These are phyloP conservation scores for Medicago lupulina DNA, from an alignment of 306 rosid species.

Conservation along the genomic window DNA sequence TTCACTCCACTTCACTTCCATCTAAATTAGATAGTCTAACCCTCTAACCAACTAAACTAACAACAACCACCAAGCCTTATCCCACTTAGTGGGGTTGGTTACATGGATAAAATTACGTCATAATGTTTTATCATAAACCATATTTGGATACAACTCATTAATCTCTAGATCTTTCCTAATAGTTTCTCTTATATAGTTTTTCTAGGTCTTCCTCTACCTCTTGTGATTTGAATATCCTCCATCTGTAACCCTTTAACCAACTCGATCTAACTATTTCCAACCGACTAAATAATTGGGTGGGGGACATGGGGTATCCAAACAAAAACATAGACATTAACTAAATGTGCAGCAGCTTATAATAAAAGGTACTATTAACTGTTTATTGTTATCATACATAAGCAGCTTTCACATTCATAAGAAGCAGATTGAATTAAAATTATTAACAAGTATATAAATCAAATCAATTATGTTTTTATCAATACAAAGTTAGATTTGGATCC, in stretches of 20 bases:
- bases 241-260: background rate
- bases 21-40: too few species aligned
- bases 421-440: background rate
- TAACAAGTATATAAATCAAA: conserved; percentile 18
- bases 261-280: background rate
- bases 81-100: too few species aligned
- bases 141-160: too few species aligned
- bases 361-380: background rate
- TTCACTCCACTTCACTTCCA: too few species aligned
- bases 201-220: too few species aligned
- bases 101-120: too few species aligned
- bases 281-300: background rate
- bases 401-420: background rate
- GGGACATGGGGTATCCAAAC: background rate
- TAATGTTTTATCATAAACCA: too few species aligned
- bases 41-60: too few species aligned
- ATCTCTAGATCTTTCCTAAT: too few species aligned
- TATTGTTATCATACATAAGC: background rate
- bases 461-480: background rate
- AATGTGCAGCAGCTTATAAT: background rate
- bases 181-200: too few species aligned
- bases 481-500: background rate
- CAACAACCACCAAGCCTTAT: too few species aligned
- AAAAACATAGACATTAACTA: conserved; percentile 24
- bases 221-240: too few species aligned